Base-by-base conservation (phyloP, 495 filamentous ascomycete genomes). In the Penicillium argentinense region DNA sequence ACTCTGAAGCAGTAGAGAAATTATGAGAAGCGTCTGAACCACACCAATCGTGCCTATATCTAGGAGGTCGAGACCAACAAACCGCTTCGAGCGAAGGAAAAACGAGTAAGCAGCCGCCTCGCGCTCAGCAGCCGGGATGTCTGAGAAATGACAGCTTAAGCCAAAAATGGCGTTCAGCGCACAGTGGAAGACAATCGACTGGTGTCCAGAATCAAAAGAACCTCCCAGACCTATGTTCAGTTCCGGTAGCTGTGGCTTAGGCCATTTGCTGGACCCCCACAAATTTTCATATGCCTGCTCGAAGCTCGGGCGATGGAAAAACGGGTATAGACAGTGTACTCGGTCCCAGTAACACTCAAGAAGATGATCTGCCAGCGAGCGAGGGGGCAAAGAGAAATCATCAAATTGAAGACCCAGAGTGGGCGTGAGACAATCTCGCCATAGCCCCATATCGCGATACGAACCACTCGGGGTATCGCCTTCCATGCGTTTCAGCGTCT, bases 161-260 rank as follows among this genome's bases (percentile, higher is more conserved):
- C 67, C 71, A 46, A 78, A 76, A 0, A 77, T 69, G 0, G 53
- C 51, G 41, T 78, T 78, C 6, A 78, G 48, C 11, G 71, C 70
- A 25, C 53, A 69, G 39, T 73, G 63, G 39, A 76, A 76, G 14
- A 76, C 63, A 14, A 71, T 65, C 2, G 69, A 71, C 25, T 61
- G 56, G 6, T 63, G 54, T 3, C 59, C 63, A 2, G 65, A 73
- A 26, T 72, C 71, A n/a, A 52, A 61, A 0, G 49, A 49, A n/a
- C 62, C 59, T 5, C 72, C 73, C 13, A 76, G 62, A 3, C 71
- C 73, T 17, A 76, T 66, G 19, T 63, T 62, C 21, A 64, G 51
- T 8, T 64, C 49, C 3, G 39, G 60, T 22, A 56, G 48, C 26
- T 39, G 30, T 3, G 47, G 37, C 5, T 41, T 63, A 5, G 54